Evolutionary conservation across 495 filamentous ascomycete genomes (phyloP).

Genomic region (Lasiosphaeriaceae sp.): DNA sequence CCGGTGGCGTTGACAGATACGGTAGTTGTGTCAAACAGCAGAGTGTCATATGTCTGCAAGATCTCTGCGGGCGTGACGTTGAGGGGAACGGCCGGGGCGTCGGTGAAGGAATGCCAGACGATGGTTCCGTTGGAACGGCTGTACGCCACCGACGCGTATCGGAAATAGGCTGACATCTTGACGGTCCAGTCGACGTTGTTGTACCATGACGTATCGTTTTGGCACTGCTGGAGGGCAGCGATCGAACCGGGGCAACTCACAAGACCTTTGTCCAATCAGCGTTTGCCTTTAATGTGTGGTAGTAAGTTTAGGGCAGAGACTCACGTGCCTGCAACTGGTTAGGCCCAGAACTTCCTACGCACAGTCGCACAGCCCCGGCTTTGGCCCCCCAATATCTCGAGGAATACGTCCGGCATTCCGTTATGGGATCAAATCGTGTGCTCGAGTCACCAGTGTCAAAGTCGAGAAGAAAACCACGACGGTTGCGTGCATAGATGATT

Average conservation of each 20-base stretch:
- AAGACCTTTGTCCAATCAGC: neutral
- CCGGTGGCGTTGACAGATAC: neutral
- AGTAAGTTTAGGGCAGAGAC: neutral
- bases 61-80: neutral
- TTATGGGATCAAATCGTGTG: slow-evolving; percentile 1
- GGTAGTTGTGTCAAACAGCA: slow-evolving; percentile 3
- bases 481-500: slow-evolving; percentile 9
- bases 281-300: neutral
- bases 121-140: slow-evolving; percentile 4
- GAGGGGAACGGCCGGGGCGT: neutral
- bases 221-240: neutral
- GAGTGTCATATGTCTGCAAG: neutral
- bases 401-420: slow-evolving; percentile 12
- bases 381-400: slow-evolving; percentile 1
- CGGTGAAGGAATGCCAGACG: neutral
- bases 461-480: slow-evolving; percentile 10
- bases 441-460: slow-evolving; percentile 10
- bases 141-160: slow-evolving; percentile 2
- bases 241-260: slow-evolving; percentile 3
- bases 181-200: slow-evolving; percentile 9
- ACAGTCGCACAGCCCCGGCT: slow-evolving; percentile 9
- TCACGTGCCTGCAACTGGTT: slow-evolving; percentile 8
- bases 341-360: slow-evolving; percentile 3
- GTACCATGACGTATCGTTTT: slow-evolving; percentile 5
- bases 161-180: slow-evolving; percentile 4